phyloP scores from a whole-genome alignment of 2,329 filamentous ascomycete species.

The Hypomyces rosellus region DNA sequence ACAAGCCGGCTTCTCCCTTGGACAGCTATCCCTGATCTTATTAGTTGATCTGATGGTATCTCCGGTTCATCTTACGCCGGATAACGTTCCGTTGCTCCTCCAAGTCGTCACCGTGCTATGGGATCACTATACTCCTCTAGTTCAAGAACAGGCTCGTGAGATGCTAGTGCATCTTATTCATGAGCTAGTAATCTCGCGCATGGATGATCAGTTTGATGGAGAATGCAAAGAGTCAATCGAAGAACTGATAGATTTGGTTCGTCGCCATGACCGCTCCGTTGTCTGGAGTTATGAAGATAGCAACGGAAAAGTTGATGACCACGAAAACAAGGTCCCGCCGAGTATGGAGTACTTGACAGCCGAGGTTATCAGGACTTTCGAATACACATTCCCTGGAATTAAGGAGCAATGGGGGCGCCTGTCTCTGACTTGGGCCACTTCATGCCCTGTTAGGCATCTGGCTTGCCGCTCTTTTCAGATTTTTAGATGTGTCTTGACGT shows the following conservation, averaged over 20 bases:
- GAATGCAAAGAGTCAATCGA: constrained; percentile 70
- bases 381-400: constrained; percentile 75
- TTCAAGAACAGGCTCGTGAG: constrained; percentile 93
- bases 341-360: constrained; percentile 82
- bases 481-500: constrained; percentile 87
- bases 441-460: constrained; percentile 88
- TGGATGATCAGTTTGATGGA: constrained; percentile 61
- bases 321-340: constrained; percentile 72
- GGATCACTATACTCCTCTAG: constrained; percentile 93
- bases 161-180: constrained; percentile 98
- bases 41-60: constrained; percentile 95
- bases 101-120: constrained; percentile 91
- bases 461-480: constrained; percentile 97
- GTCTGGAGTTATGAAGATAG: constrained; percentile 94
- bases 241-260: constrained; percentile 78
- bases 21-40: constrained; percentile 86
- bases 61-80: constrained; percentile 70
- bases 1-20: constrained; percentile 83
- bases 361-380: constrained; percentile 79
- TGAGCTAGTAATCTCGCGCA: constrained; percentile 75
- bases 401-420: constrained; percentile 88
- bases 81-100: constrained; percentile 77
- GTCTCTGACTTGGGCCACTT: constrained; percentile 91
- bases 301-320: constrained; percentile 68
- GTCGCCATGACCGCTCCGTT: constrained; percentile 74